Conservation (phyloP, 1,139 yeast species). For the Eremothecium gossypii region DNA sequence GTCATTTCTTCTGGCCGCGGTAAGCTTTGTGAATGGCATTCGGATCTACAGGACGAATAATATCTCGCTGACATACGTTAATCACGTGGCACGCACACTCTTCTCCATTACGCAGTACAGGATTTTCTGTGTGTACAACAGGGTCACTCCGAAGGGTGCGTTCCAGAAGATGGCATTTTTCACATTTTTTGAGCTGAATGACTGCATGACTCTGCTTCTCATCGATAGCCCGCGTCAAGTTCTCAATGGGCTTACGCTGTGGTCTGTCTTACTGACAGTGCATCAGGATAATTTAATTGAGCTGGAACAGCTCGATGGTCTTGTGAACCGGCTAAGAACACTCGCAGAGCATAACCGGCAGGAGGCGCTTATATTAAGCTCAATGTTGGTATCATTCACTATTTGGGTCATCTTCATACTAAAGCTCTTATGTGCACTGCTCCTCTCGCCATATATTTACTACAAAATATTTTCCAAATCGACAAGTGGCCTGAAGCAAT, state of each 20-base stretch:
- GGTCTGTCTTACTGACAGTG: constrained; percentile 37
- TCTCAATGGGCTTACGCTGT: constrained; percentile 64
- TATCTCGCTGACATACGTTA: constrained; percentile 65
- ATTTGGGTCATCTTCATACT: constrained; percentile 66
- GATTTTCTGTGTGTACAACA: constrained; percentile 63
- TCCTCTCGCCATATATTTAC: constrained; percentile 48
- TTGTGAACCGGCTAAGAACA: constrained; percentile 43
- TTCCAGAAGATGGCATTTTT: constrained; percentile 63
- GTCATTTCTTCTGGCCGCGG: constrained; percentile 49
- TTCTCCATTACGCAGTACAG: constrained; percentile 52
- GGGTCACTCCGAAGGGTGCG: constrained; percentile 52
- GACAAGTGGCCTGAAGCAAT: constrained; percentile 20
- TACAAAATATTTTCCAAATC: constrained; percentile 33
- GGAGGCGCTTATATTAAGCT: constrained; percentile 62
- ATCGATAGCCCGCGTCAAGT: constrained; percentile 91
- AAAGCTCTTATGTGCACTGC: constrained; percentile 48
- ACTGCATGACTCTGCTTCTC: constrained; percentile 52
- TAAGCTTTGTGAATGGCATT: constrained; percentile 53
- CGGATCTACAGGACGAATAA: constrained; percentile 50
- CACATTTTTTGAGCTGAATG: constrained; percentile 57
- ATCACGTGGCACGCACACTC: constrained; percentile 49
- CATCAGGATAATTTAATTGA: constrained; percentile 28
- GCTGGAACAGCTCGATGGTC: constrained; percentile 34
- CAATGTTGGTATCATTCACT: constrained; percentile 68
- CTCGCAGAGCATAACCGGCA: constrained; percentile 53